Percentiles rank a stretch among this genome's conserved stretches.
Conservation (phyloP, 2,329 filamentous ascomycete species). For the Cryphonectria japonica region DNA sequence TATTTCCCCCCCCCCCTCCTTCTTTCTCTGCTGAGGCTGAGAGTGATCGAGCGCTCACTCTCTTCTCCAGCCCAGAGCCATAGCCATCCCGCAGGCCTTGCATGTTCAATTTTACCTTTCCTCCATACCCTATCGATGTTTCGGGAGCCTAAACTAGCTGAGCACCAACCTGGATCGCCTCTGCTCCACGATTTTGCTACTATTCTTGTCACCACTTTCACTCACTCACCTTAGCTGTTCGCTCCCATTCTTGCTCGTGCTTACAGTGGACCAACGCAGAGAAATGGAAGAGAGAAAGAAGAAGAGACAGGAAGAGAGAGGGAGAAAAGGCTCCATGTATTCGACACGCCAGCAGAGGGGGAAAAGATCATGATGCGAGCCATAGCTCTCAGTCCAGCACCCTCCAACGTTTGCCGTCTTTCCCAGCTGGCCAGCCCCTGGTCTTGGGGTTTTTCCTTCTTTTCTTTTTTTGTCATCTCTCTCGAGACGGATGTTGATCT, state of each 20-base stretch:
- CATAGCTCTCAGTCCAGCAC: background rate
- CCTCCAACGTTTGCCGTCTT: background rate
- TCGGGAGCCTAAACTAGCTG: constrained; percentile 25
- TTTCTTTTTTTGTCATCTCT: constrained; percentile 11
- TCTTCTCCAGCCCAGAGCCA: constrained; percentile 23
- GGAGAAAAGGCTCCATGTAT: background rate
- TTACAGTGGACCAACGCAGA: background rate
- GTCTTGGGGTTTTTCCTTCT: background rate
- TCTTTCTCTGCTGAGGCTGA: constrained; percentile 26
- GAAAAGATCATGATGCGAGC: background rate
- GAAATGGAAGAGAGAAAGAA: background rate
- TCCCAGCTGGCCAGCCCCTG: background rate
- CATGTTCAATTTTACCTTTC: constrained; percentile 7
- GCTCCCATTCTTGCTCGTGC: background rate
- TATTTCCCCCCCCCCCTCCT: background rate
- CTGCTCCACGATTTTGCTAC: constrained; percentile 15
- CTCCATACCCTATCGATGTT: constrained; percentile 19
- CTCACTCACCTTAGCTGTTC: background rate
- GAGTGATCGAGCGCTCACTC: constrained; percentile 17
- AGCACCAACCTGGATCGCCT: constrained; percentile 20
- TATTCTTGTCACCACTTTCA: constrained; percentile 7
- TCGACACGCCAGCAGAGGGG: background rate
- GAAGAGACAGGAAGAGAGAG: no score
- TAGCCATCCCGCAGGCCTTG: constrained; percentile 9
- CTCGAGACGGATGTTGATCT: background rate